Percentiles rank a stretch among this genome's conserved stretches.
phyloP scores from a whole-genome alignment of 257 asterid genomes.

The Fraxinus cuspidata region DNA sequence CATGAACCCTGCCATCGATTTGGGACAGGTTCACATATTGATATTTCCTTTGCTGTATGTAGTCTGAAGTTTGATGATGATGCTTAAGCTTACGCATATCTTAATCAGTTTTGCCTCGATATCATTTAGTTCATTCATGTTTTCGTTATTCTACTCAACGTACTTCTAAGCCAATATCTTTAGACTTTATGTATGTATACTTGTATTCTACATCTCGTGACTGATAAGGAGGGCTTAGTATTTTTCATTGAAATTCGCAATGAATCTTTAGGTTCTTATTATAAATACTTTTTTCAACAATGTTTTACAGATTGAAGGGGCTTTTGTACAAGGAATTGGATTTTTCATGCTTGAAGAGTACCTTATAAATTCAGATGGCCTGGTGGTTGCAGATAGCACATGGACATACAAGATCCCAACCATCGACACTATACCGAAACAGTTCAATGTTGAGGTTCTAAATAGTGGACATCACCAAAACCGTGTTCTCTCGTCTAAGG shows the following conservation, averaged over 20 bases:
- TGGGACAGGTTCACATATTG: slow-evolving; percentile 63
- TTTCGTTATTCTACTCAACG: no score
- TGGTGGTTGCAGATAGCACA: slow-evolving; percentile 53
- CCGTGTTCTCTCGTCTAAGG: slow-evolving; percentile 79
- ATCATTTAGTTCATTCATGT: no score
- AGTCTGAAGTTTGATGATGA: no score
- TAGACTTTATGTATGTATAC: no score
- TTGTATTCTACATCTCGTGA: no score
- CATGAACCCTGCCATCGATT: slow-evolving; percentile 75
- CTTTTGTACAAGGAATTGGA: slow-evolving; percentile 85
- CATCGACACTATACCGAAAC: slow-evolving; percentile 64
- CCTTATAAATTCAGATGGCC: slow-evolving; percentile 53
- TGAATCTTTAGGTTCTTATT: neutral
- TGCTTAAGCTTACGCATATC: no score
- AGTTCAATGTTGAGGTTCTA: slow-evolving; percentile 62
- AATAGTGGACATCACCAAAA: slow-evolving; percentile 65
- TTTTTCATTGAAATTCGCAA: neutral
- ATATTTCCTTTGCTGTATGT: neutral
- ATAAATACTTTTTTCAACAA: neutral
- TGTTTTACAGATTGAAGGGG: slow-evolving; percentile 71
- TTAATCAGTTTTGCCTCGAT: no score
- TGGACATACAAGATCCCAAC: slow-evolving; percentile 89
- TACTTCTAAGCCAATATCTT: no score
- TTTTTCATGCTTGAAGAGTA: slow-evolving; percentile 87
- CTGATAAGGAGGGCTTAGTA: neutral